Evolutionary conservation across 495 filamentous ascomycete species (phyloP).

Genomic region (Pyronema domesticum): DNA sequence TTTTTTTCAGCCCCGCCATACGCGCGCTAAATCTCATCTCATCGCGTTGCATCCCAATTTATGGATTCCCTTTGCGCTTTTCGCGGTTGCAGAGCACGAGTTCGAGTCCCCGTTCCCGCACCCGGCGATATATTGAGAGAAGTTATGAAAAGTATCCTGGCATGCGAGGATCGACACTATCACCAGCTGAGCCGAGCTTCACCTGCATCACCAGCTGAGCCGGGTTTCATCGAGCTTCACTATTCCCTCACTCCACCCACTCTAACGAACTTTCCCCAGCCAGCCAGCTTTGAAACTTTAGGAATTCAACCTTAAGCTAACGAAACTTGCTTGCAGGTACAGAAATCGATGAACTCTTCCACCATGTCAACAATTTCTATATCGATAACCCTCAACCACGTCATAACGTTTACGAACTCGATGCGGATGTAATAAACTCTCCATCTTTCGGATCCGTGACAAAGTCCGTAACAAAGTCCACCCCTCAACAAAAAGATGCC

Average conservation of each 20-base stretch:
- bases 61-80: background rate
- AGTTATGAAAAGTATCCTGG: no score
- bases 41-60: background rate
- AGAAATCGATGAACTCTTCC: conserved; percentile 18
- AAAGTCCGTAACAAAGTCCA: no score
- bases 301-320: background rate
- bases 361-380: conserved; percentile 24
- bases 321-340: conserved; percentile 9
- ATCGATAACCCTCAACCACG: conserved; percentile 9
- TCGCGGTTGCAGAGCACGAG: background rate
- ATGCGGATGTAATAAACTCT: no score
- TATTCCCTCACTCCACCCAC: no score
- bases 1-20: no score
- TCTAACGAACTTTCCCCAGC: no score
- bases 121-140: background rate
- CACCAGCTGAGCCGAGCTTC: no score
- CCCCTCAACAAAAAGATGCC: background rate
- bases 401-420: conserved; percentile 1
- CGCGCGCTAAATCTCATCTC: conserved; percentile 3
- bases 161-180: background rate
- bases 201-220: no score
- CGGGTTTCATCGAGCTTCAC: no score
- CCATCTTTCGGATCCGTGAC: no score
- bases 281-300: no score
- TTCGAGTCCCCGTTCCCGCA: background rate